Conservation (phyloP, 169 alveolate genomes). For the Babesia sp. region DNA sequence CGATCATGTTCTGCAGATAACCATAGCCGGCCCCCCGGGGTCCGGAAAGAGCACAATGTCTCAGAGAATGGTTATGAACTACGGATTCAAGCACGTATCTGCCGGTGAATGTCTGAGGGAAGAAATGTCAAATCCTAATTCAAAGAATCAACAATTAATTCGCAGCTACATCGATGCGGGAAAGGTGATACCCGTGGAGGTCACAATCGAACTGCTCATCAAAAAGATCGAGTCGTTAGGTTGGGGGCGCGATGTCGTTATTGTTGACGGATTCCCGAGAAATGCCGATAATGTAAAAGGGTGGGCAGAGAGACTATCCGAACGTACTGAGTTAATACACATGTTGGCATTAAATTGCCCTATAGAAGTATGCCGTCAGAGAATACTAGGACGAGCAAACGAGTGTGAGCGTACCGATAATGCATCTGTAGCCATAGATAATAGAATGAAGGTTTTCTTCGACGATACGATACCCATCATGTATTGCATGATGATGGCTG, state of each 20-base stretch:
- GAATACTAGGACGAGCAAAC: conserved; percentile 65
- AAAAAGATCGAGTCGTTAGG: conserved; percentile 88
- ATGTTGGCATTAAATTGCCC: conserved; percentile 68
- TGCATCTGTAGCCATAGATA: conserved; percentile 87
- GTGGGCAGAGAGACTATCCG: conserved; percentile 77
- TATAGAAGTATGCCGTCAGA: conserved; percentile 59
- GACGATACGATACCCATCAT: conserved; percentile 91
- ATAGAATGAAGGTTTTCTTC: conserved; percentile 89
- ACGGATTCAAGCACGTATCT: conserved; percentile 86
- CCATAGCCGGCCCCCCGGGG: conserved; percentile 86
- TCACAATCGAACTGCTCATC: conserved; percentile 86
- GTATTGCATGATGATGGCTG: conserved; percentile 76
- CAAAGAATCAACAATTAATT: conserved; percentile 60
- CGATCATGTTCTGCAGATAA: conserved; percentile 48
- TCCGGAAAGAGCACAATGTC: conserved; percentile 87
- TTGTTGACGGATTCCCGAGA: conserved; percentile 97
- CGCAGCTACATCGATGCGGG: conserved; percentile 79
- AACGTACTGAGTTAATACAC: conserved; percentile 65
- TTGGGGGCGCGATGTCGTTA: conserved; percentile 81
- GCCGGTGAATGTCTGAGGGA: conserved; percentile 86
- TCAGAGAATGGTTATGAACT: conserved; percentile 66
- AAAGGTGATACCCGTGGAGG: conserved; percentile 92
- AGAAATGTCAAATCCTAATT: conserved; percentile 65
- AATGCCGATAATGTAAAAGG: conserved; percentile 85
- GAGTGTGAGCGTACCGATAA: conserved; percentile 93